Base-by-base conservation (phyloP, 2,329 filamentous ascomycete species). In the Dothideomycetes sp. region DNA sequence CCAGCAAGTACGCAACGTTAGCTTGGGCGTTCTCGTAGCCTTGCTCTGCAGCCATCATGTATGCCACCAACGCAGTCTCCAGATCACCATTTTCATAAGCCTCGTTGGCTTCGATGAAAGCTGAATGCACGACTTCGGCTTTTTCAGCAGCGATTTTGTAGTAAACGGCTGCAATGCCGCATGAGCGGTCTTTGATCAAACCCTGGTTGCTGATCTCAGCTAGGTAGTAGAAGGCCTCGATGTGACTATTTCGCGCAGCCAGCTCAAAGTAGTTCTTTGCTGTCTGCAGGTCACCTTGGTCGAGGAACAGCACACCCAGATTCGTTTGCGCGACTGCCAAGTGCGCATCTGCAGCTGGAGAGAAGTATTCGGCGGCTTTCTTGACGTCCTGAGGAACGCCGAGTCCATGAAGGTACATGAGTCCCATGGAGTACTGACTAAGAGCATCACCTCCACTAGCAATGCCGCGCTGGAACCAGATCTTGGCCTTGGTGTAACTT, bases 121-220 rank as follows among this genome's bases (percentile, higher is more conserved):
- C 81, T 0, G 84, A 88, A 30, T 94, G 71, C 29, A 85, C 81
- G 56, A 86, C 77, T 44, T 91, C 89, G 0, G 89, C 91, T 59
- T 93, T 94, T 60, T 88, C 80, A 35, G 85, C 76, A 38, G 96
- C 79, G 53, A 96, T 88, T 56, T 81, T 86, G 54, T 94, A 95
- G 57, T 91, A 93, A 10, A 74, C 74, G 31, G 85, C 72, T 2
- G 88, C 86, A 42, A 84, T 71, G 5, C 70, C 72, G 52, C 88
- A 95, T 10, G 81, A 80, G 49, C 79, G 79, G 48, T 94, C 84
- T 27, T 84, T 73, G 4, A 84, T 86, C 19, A 93, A 73, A 0
- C 84, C 87, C 46, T 84, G 75, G 49, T 88, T 76, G 17, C 79
- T 81, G 66, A 94, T 77, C 61, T 95, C 88, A 2, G 85, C 88